A percentile compares a stretch with the other conserved stretches of the same genome.
phyloP scores from a whole-genome alignment of 179 eudicot species.

The Silene noctiflora region DNA sequence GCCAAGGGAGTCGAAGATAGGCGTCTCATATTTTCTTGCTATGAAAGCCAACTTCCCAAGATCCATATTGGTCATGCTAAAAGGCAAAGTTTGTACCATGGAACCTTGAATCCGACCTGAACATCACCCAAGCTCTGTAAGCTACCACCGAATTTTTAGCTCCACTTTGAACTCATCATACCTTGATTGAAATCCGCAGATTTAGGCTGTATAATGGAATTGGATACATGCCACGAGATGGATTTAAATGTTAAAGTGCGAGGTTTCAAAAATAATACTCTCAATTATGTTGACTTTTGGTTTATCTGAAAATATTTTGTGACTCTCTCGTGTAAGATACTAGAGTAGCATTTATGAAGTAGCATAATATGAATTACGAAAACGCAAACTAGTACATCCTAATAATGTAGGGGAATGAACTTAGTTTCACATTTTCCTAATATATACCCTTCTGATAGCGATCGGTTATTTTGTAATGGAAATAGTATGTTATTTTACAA shows the following conservation, averaged over 20 bases:
- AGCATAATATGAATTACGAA: background rate
- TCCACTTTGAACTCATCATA: background rate
- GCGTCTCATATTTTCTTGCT: no score
- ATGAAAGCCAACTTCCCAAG: background rate
- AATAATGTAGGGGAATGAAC: background rate
- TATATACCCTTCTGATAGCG: background rate
- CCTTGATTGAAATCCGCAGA: background rate
- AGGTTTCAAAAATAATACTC: no score
- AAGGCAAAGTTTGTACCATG: background rate
- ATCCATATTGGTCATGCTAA: background rate
- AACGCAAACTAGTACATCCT: background rate
- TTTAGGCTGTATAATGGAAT: no score
- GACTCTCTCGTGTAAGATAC: background rate
- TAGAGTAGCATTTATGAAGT: background rate
- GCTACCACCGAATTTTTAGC: no score
- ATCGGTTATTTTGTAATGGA: background rate
- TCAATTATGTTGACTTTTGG: background rate
- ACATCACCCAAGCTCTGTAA: no score
- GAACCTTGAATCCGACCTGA: no score
- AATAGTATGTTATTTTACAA: background rate
- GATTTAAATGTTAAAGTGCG: no score
- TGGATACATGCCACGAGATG: no score
- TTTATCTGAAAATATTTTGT: background rate
- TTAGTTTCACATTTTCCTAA: background rate
- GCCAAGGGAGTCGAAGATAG: background rate